A percentile compares a stretch with the other conserved stretches of the same genome.
Evolutionary conservation across 805 yeast species (phyloP).

Genomic region (Zygosaccharomyces lentus): DNA sequence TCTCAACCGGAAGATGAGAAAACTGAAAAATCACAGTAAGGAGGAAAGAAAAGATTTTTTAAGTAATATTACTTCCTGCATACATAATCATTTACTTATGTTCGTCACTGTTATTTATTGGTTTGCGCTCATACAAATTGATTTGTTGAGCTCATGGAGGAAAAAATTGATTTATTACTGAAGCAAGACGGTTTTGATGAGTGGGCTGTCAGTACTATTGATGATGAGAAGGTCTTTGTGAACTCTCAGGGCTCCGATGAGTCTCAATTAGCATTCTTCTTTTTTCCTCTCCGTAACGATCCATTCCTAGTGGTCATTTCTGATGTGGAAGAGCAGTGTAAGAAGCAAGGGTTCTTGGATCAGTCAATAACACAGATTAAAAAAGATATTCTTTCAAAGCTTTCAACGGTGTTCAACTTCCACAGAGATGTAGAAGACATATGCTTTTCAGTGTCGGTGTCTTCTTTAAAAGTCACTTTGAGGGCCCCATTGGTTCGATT

Average conservation of each 20-base stretch:
- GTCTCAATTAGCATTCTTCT: slow-evolving; percentile 7
- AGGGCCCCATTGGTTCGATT: background rate
- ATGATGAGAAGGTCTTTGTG: slow-evolving; percentile 5
- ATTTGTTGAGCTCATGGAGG: background rate
- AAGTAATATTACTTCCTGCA: background rate
- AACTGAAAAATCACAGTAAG: slow-evolving; percentile 1
- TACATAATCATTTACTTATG: background rate
- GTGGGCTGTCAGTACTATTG: slow-evolving; percentile 8
- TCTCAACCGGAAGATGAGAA: slow-evolving; percentile 20
- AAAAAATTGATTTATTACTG: background rate
- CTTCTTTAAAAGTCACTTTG: slow-evolving; percentile 6
- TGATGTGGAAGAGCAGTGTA: slow-evolving; percentile 13
- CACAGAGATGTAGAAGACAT: background rate
- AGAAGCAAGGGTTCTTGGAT: slow-evolving; percentile 18
- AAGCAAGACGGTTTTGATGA: background rate
- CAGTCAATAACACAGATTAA: slow-evolving; percentile 10
- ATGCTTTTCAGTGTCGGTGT: slow-evolving; percentile 7
- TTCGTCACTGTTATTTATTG: background rate
- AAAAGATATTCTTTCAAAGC: background rate
- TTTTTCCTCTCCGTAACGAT: slow-evolving; percentile 7
- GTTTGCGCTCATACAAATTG: background rate
- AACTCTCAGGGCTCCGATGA: slow-evolving; percentile 2
- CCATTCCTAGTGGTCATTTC: slow-evolving; percentile 10
- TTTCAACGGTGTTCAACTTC: slow-evolving; percentile 4
- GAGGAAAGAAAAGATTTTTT: background rate